Percentiles rank a stretch among this genome's conserved stretches.
These are phyloP conservation scores for Artemisia annua DNA, from an alignment of 129 eudicot species.

Conservation along the genomic window DNA sequence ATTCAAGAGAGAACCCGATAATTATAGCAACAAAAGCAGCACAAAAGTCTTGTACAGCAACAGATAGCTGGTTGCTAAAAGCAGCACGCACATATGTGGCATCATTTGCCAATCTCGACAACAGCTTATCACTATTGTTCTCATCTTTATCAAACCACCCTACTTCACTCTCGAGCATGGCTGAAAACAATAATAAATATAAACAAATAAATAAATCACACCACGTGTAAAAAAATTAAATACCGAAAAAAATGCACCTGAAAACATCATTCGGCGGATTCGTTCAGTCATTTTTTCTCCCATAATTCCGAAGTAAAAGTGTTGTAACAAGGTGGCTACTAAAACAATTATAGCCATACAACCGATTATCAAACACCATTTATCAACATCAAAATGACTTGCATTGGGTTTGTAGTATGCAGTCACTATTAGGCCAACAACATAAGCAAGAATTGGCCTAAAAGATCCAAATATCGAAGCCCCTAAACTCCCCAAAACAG, in stretches of 20 bases:
- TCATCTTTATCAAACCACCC: slow-evolving; percentile 68
- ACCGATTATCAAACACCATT: slow-evolving; percentile 67
- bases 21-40: slow-evolving; percentile 52
- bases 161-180: slow-evolving; percentile 61
- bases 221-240: background rate
- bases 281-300: slow-evolving; percentile 65
- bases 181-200: slow-evolving; percentile 26
- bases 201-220: background rate
- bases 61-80: slow-evolving; percentile 52
- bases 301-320: slow-evolving; percentile 71
- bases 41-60: slow-evolving; percentile 44
- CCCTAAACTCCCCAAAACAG: slow-evolving; percentile 55
- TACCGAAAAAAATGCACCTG: slow-evolving; percentile 34
- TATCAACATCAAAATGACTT: slow-evolving; percentile 50
- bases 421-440: slow-evolving; percentile 51
- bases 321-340: slow-evolving; percentile 56
- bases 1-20: slow-evolving; percentile 52
- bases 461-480: slow-evolving; percentile 58
- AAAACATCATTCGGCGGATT: slow-evolving; percentile 68
- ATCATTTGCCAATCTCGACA: slow-evolving; percentile 52
- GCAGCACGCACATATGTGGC: slow-evolving; percentile 61
- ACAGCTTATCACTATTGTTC: slow-evolving; percentile 43
- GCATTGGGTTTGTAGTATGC: slow-evolving; percentile 45
- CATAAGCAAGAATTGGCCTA: slow-evolving; percentile 60
- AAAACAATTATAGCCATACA: slow-evolving; percentile 55